Evolutionary conservation across 2,329 filamentous ascomycete species (phyloP), one percentile per base, ranked within the genome.

Genomic region (Ophiostoma perfectum): DNA sequence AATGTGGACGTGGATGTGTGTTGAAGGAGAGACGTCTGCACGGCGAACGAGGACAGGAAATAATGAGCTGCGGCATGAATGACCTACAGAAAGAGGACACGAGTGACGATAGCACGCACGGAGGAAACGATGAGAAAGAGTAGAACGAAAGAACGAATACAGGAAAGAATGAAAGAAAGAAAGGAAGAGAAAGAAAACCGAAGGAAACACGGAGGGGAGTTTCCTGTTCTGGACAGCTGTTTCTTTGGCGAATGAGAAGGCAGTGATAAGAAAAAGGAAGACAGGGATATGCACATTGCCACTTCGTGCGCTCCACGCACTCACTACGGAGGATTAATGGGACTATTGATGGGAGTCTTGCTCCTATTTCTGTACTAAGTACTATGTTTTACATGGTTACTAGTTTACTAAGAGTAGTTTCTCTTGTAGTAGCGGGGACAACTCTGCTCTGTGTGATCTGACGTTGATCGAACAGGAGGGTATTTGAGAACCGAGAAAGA

Each of bases 381-480:
- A 55, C 14, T 55, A 18, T 36, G 27, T 27, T 27, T 55, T 55
- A 18, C 11, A 49, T 27, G 27, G 27, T 27, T 27, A 27, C 27
- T 27, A 27, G 27, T 6, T 16, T 16, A 49, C n/a, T 16, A 3
- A 11, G n/a, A 27, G 7, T 8, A 55, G 18, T n/a, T n/a, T n/a
- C n/a, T 52, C 18, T 2, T 45, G 9, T 2, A 11, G n/a, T 14
- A 55, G n/a, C 47, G 14, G 14, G n/a, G 12, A 6, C 49, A 7
- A 55, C n/a, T 55, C 4, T 55, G n/a, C n/a, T 55, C 49, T 18
- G 49, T 55, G 11, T 52, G 49, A 55, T 55, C 49, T n/a, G 49
- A 5, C 27, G 18, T 11, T 6, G 49, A 55, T 55, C 49, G 27
- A 27, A 27, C 27, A 27, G 27, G 27, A 27, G 27, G 27, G 27